These are phyloP conservation scores for Microsporum audouinii DNA, from an alignment of 2,329 filamentous ascomycete genomes.

Conservation along the genomic window DNA sequence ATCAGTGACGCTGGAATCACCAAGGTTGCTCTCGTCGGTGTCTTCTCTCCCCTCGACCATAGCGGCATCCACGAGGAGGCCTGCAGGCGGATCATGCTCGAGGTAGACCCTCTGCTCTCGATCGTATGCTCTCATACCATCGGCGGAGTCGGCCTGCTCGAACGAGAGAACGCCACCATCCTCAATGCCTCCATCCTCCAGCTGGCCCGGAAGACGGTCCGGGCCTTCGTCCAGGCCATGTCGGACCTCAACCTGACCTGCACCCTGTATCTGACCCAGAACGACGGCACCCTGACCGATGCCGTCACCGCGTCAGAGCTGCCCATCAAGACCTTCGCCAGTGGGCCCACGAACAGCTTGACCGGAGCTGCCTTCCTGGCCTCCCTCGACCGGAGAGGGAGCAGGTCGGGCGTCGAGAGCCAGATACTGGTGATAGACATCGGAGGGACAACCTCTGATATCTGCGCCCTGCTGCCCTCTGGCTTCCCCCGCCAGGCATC, in stretches of 20 bases:
- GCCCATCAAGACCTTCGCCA: slow-evolving; percentile 52
- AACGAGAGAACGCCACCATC: slow-evolving; percentile 54
- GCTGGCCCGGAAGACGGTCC: slow-evolving; percentile 48
- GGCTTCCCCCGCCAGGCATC: slow-evolving; percentile 54
- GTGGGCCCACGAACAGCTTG: slow-evolving; percentile 54
- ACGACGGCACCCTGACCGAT: slow-evolving; percentile 51
- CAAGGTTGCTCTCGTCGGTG: slow-evolving; percentile 34
- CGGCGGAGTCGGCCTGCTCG: slow-evolving; percentile 37
- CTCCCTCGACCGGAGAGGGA: slow-evolving; percentile 15
- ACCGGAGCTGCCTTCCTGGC: slow-evolving; percentile 52
- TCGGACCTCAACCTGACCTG: slow-evolving; percentile 40
- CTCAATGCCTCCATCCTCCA: slow-evolving; percentile 51
- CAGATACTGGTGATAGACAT: slow-evolving; percentile 48
- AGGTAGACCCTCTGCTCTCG: slow-evolving; percentile 26
- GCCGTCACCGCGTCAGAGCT: slow-evolving; percentile 43
- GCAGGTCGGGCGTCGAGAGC: slow-evolving; percentile 12
- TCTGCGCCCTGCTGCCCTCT: slow-evolving; percentile 48
- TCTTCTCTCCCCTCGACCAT: slow-evolving; percentile 40
- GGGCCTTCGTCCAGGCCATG: slow-evolving; percentile 45
- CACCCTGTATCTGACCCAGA: slow-evolving; percentile 51
- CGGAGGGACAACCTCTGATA: slow-evolving; percentile 55
- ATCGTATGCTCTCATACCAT: slow-evolving; percentile 38
- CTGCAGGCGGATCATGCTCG: slow-evolving; percentile 29
- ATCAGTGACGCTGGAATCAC: slow-evolving; percentile 30
- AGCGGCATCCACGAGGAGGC: slow-evolving; percentile 32